These are phyloP conservation scores for Pseudopyricularia cyperi DNA, from an alignment of 2,329 filamentous ascomycete genomes.

Conservation along the genomic window DNA sequence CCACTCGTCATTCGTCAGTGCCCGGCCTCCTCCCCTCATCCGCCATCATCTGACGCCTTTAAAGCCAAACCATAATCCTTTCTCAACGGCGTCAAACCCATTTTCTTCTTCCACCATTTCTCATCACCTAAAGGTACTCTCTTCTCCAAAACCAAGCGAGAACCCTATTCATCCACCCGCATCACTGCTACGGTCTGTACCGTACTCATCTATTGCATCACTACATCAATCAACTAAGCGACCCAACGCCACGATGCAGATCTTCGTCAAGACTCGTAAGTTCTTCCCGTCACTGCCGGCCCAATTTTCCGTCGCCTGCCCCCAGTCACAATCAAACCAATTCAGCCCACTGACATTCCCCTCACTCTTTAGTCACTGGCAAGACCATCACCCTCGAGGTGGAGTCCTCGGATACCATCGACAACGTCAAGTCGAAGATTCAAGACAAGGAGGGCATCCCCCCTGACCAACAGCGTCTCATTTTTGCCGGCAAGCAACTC, in stretches of 20 bases:
- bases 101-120: constrained; percentile 10
- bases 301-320: neutral
- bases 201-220: constrained; percentile 6
- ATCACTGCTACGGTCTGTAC: constrained; percentile 1
- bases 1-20: constrained; percentile 2
- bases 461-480: constrained; percentile 84
- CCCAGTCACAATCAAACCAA: constrained; percentile 19
- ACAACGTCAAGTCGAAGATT: constrained; percentile 82
- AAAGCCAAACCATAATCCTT: neutral
- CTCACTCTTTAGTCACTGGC: constrained; percentile 52
- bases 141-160: constrained; percentile 12
- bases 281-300: constrained; percentile 19
- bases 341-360: constrained; percentile 14
- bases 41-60: constrained; percentile 1
- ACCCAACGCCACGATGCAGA: constrained; percentile 58
- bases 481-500: constrained; percentile 53
- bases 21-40: neutral
- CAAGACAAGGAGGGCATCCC: constrained; percentile 87
- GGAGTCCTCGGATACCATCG: constrained; percentile 82
- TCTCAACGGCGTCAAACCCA: neutral
- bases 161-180: constrained; percentile 8
- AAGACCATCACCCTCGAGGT: constrained; percentile 80
- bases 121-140: constrained; percentile 9
- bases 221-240: neutral
- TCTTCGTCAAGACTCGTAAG: constrained; percentile 94